Evolutionary conservation across 306 rosid genomes (phyloP), one percentile per base, ranked within the genome.

Genomic region (Abrus precatorius): DNA sequence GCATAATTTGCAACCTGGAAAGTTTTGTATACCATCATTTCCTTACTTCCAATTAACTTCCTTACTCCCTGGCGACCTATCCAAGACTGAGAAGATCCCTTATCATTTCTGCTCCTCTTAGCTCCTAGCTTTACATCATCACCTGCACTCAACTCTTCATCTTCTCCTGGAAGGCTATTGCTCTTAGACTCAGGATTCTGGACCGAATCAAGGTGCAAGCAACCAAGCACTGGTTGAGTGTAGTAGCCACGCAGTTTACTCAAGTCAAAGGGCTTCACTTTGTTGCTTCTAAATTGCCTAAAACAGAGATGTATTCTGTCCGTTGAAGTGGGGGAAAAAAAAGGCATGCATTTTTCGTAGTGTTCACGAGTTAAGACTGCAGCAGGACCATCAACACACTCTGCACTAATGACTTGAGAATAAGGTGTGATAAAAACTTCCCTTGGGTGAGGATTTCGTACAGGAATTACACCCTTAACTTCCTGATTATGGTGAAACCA

Each of bases 401-500:
- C 99, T n/a, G 91, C 96, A 78, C 99, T 95, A 72, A 95, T 90
- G 76, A 93, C 97, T 85, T 95, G 99, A 34, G 91, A 89, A 86
- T 93, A 92, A 6, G 97, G 87, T 8, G 99, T 95, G 76, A 95
- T 93, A 83, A 95, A 95, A 78, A 95, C 94, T 86, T 95, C 99
- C 65, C 89, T 90, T 14, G 99, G 96, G 84, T 95, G 98, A 82
- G 92, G 89, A 82, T 95, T 93, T 72, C 91, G 87, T 30, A 93
- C 87, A 0, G 92, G 87, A 80, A 78, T 65, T 54, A 84, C 89
- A 65, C 97, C 98, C 80, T 90, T 93, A 83, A 95, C 98, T 89
- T 95, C 99, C 87, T 93, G 93, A 78, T 81, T 93, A 74, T 87
- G 96, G 84, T 95, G 99, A 92, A 95, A 95, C 99, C 99, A 95